Percentiles rank a stretch among this genome's conserved stretches.
Evolutionary conservation across 2,329 filamentous ascomycete species (phyloP).

Genomic region (Chaetomiaceae sp.): DNA sequence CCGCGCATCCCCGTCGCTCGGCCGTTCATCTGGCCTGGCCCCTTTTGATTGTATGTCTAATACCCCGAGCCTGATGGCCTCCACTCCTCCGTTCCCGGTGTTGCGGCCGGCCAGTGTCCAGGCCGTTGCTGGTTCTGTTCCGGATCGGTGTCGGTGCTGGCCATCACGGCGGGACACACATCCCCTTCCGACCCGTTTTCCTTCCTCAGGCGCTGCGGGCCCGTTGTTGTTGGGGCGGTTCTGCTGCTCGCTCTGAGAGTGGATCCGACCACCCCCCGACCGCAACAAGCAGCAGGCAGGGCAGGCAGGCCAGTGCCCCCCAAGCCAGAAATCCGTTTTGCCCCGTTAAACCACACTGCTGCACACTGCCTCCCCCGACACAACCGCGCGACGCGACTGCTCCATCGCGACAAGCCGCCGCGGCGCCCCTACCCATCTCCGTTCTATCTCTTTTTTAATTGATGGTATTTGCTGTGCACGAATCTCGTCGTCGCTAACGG

Average conservation of each 20-base stretch:
- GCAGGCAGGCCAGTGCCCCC: slow-evolving; percentile 16
- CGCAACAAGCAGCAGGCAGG: slow-evolving; percentile 8
- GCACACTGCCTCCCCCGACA: slow-evolving; percentile 30
- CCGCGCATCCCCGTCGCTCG: slow-evolving; percentile 16
- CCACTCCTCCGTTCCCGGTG: slow-evolving; percentile 21
- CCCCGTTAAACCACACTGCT: slow-evolving; percentile 27
- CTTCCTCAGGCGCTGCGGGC: slow-evolving; percentile 1
- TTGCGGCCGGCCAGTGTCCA: slow-evolving; percentile 17
- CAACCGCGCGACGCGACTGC: slow-evolving; percentile 42
- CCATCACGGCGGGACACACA: neutral
- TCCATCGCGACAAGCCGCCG: slow-evolving; percentile 42
- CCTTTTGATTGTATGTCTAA: slow-evolving; percentile 9
- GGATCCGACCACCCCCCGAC: slow-evolving; percentile 16
- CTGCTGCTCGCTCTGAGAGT: slow-evolving; percentile 19
- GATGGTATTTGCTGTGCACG: slow-evolving; percentile 34
- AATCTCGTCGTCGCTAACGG: slow-evolving; percentile 23
- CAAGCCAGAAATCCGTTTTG: slow-evolving; percentile 26
- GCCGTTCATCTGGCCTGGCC: slow-evolving; percentile 4
- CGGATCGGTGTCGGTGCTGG: slow-evolving; percentile 19
- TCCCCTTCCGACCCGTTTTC: slow-evolving; percentile 2
- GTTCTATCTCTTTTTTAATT: slow-evolving; percentile 36
- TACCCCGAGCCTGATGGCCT: slow-evolving; percentile 24
- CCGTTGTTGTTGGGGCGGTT: neutral
- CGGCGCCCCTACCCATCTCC: slow-evolving; percentile 45
- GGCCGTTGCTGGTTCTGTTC: slow-evolving; percentile 15